phyloP scores from a whole-genome alignment of 768 basidiomycete species.

The Tephrocybe sp. region DNA sequence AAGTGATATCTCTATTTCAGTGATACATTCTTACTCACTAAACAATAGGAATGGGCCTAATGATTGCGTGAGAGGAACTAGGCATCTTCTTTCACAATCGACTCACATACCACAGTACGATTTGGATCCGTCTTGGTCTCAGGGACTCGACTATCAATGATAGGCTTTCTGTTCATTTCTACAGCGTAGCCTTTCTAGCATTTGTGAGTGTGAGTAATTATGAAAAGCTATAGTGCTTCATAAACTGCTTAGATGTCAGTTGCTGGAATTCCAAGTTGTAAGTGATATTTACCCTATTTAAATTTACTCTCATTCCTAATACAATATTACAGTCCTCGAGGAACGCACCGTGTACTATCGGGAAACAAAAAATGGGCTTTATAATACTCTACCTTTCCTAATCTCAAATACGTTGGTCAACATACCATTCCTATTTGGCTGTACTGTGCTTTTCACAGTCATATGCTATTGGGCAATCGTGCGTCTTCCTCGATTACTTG shows the following conservation, averaged over 20 bases:
- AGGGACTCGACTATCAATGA: constrained; percentile 42
- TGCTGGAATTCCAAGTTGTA: constrained; percentile 55
- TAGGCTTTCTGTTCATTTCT: constrained; percentile 52
- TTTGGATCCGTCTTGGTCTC: constrained; percentile 47
- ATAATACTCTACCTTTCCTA: constrained; percentile 50
- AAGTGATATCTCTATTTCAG: constrained; percentile 8
- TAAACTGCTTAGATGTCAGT: constrained; percentile 44
- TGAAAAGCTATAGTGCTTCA: not conserved
- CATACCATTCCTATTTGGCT: constrained; percentile 52
- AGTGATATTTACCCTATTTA: constrained; percentile 2
- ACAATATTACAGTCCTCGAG: constrained; percentile 43
- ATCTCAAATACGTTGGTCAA: constrained; percentile 52
- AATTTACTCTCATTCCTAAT: not conserved
- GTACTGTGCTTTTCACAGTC: constrained; percentile 43
- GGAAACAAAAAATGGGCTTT: constrained; percentile 57
- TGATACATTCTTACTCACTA: constrained; percentile 1
- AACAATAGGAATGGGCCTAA: constrained; percentile 36
- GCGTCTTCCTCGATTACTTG: constrained; percentile 15
- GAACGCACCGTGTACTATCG: constrained; percentile 56
- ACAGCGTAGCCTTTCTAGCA: constrained; percentile 51
- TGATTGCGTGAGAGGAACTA: constrained; percentile 34
- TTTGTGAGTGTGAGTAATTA: constrained; percentile 30
- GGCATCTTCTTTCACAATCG: not conserved
- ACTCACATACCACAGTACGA: constrained; percentile 38
- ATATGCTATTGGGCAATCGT: constrained; percentile 53